Conservation (phyloP, 331 rosid species). For the Malus hybrid region DNA sequence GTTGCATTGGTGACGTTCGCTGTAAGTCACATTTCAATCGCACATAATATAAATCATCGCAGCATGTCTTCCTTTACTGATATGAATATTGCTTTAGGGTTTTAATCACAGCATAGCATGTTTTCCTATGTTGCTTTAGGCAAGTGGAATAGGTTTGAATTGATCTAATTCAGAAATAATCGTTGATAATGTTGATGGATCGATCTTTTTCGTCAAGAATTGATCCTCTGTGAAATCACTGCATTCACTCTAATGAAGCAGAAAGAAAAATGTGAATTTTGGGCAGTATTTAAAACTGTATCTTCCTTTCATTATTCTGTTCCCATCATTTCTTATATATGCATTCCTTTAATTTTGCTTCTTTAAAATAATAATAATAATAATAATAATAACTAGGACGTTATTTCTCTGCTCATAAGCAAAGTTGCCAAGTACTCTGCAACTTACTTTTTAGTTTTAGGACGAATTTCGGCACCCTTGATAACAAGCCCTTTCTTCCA, state of each 20-base stretch:
- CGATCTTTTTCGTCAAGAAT: neutral
- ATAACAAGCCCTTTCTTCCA: slow-evolving; percentile 68
- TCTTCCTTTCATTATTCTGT: neutral
- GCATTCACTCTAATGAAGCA: no score
- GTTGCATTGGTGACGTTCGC: neutral
- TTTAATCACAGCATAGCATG: neutral
- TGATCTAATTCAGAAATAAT: neutral
- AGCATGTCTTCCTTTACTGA: no score
- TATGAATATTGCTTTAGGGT: no score
- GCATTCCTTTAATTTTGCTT: neutral
- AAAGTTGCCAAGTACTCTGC: neutral
- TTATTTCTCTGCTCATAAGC: neutral
- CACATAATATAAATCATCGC: neutral
- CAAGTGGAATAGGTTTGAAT: neutral
- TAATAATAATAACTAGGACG: no score
- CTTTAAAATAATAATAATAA: neutral
- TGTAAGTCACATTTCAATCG: neutral
- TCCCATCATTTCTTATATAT: neutral
- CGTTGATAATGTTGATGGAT: neutral
- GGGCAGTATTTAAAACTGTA: neutral
- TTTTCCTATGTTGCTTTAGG: neutral
- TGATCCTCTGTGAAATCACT: neutral
- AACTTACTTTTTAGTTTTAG: slow-evolving; percentile 19
- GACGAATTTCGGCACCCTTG: slow-evolving; percentile 43
- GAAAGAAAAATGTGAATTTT: no score